Evolutionary conservation across 2,329 filamentous ascomycete genomes (phyloP), one percentile per base, ranked within the genome.

Genomic region (Fusarium sp.): DNA sequence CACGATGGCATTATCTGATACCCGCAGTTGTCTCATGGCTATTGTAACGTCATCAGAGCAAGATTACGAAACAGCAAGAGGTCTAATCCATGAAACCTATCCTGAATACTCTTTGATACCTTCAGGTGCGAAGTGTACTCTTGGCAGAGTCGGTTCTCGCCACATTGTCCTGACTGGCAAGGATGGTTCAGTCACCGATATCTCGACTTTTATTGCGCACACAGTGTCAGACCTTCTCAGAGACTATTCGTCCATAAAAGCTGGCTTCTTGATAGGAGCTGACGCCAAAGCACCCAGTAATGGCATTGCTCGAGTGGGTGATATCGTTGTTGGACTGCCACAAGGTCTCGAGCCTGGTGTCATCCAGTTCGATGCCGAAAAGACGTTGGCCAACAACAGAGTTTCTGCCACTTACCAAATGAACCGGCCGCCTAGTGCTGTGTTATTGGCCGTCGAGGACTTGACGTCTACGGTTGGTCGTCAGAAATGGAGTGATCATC

Each of bases 171-270:
- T 63, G 2, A 32, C 7, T 0, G 61, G 43, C 0, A 40, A n/a
- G 1, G 3, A 6, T 0, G 4, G 7, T 1, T 2, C 24, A 1
- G 8, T 12, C 0, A 0, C 4, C 0, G 1, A 40, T 2, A n/a
- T 32, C 1, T 41, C 40, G 1, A 0, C 7, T 0, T 54, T 44
- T 0, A 36, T 40, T 2, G 11, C 7, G 3, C 7, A 7, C 1
- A 5, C 35, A 1, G 15, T 39, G 6, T 7, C 4, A 7, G 6
- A 38, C 1, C 12, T 63, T 2, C 32, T 63, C 0, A 0, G 10
- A 5, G 11, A 4, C 0, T 60, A n/a, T 7, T 1, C 53, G 0
- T 54, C 3, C 0, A 46, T 60, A 0, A 35, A 25, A 7, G 41
- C 40, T 2, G 44, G 47, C 1, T 40, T 64, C 2, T 6, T 63